Conservation (phyloP, 208 protist species). For the Polymyxa betae region DNA sequence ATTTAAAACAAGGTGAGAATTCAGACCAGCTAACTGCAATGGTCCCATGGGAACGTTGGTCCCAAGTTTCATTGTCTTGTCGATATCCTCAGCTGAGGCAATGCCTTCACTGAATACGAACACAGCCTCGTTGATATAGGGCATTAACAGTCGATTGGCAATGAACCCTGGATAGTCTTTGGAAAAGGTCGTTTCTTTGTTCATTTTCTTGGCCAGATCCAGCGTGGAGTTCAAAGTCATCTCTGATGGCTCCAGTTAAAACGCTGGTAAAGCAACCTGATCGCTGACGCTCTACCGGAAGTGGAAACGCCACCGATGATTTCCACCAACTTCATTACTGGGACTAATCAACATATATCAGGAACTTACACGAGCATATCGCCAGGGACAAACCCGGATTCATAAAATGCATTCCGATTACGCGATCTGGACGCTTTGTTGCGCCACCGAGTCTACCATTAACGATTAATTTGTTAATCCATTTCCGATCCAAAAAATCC, state of each 20-base stretch:
- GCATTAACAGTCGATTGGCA: slow-evolving; percentile 76
- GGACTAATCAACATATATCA: slow-evolving; percentile 60
- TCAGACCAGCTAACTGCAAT: slow-evolving; percentile 64
- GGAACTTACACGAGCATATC: neutral
- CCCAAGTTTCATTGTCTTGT: slow-evolving; percentile 78
- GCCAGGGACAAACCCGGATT: slow-evolving; percentile 62
- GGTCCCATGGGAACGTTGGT: slow-evolving; percentile 78
- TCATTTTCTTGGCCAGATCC: slow-evolving; percentile 57
- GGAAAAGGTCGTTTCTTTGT: slow-evolving; percentile 70
- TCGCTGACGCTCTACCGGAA: neutral
- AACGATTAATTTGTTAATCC: neutral
- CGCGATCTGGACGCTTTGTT: slow-evolving; percentile 66
- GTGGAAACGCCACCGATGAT: slow-evolving; percentile 13
- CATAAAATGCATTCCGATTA: slow-evolving; percentile 83
- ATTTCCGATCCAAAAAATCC: too few relatives aligned
- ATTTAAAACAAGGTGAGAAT: neutral
- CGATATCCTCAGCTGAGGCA: slow-evolving; percentile 75
- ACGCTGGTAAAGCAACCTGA: neutral
- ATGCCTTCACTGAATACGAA: slow-evolving; percentile 72
- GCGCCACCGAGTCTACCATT: slow-evolving; percentile 68
- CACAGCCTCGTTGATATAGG: slow-evolving; percentile 80
- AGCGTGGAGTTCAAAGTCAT: neutral
- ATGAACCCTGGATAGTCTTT: slow-evolving; percentile 77
- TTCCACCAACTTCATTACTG: slow-evolving; percentile 76
- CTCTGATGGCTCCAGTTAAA: neutral